Evolutionary conservation across 305 asterid genomes (phyloP), one percentile per base, ranked within the genome.

Genomic region (Ruellia speciosa): DNA sequence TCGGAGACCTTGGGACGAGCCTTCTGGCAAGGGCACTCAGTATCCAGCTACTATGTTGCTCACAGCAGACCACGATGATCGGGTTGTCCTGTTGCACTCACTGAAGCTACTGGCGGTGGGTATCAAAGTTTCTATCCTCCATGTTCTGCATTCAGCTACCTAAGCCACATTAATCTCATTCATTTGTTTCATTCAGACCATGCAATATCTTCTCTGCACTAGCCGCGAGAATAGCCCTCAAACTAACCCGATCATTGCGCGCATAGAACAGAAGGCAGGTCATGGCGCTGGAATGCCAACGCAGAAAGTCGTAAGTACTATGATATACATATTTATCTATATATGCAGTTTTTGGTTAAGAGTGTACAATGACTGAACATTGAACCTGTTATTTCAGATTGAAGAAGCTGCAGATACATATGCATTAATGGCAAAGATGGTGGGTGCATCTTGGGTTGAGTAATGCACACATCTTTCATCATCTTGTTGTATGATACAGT

Each of bases 61-160:
- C 68, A 90, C 96, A 7, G 97, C 97, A 11, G 96, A 90, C 76
- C 97, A 90, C 33, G 97, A 90, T 67, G 97, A 90, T 71, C 83
- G 97, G 6, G 97, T 90, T 6, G 97, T 90, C 69, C 97, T 96
- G n/a, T 76, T 85, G 48, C 97, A 90, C 84, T 81, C 97, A 0
- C 72, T 90, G 63, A 87, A 90, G 67, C 72, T 87, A 15, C 66
- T 90, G 62, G 96, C 97, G 40, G 97, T 90, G 56, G 9, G 83
- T 80, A 35, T 28, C 62, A 50, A 43, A 48, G 47, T 16, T 65
- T 18, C n/a, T 52, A 7, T 31, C 15, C 9, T 31, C 9, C 14
- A n/a, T 48, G 3, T 41, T 41, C 9, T 33, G 12, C n/a, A 52
- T 39, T 15, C 19, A 6, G 61, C 13, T 15, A 37, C 17, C 14